phyloP scores from a whole-genome alignment of 768 basidiomycete genomes.

The Imleria badia region DNA sequence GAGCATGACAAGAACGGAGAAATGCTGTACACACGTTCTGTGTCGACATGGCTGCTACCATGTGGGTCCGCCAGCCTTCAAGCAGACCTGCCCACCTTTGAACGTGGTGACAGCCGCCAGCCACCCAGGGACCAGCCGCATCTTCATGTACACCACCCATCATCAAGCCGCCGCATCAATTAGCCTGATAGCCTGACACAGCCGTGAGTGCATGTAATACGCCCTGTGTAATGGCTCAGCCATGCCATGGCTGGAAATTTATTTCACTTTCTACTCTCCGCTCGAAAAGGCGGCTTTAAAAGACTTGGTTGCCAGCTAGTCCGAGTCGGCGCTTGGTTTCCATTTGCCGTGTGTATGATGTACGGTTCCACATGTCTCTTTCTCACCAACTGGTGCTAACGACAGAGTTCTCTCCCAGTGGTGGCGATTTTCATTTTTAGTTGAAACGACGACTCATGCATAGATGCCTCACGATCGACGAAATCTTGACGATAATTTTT shows the following conservation, averaged over 20 bases:
- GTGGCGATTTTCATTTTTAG: constrained; percentile 10
- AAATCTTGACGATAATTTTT: constrained; percentile 33
- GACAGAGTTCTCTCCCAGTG: constrained; percentile 5
- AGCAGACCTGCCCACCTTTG: not conserved
- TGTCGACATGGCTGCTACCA: not conserved
- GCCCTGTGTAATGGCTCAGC: not conserved
- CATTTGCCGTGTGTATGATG: constrained; percentile 24
- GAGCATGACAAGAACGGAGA: not conserved
- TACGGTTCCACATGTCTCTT: constrained; percentile 7
- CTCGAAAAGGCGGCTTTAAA: constrained; percentile 20
- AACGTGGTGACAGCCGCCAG: constrained; percentile 4
- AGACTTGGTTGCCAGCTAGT: not conserved
- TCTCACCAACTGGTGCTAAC: not conserved
- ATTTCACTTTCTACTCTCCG: constrained; percentile 18
- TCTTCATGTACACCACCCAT: not conserved
- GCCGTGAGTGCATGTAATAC: constrained; percentile 5
- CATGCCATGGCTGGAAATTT: not conserved
- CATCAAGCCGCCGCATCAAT: constrained; percentile 22
- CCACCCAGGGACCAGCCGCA: constrained; percentile 6
- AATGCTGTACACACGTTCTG: constrained; percentile 6
- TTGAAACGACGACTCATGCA: constrained; percentile 29
- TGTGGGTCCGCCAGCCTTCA: constrained; percentile 1
- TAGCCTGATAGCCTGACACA: constrained; percentile 10
- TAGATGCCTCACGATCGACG: constrained; percentile 34
- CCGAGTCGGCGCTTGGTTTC: constrained; percentile 18